Base-by-base conservation (phyloP, 805 yeast genomes). In the Ogataea methanolica region DNA sequence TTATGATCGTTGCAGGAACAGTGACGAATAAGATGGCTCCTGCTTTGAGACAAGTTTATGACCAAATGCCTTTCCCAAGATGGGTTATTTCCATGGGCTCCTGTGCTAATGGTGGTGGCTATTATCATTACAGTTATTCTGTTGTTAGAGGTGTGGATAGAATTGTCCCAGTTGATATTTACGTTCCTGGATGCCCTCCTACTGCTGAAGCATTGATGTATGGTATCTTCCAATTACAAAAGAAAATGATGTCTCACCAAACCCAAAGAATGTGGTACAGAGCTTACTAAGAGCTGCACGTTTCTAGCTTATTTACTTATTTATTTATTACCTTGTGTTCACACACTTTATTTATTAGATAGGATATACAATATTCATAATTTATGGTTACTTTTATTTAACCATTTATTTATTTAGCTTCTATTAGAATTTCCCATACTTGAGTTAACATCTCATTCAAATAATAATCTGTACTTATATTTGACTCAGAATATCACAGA, bases 81-180 rank as follows among this genome's bases (percentile, higher is more conserved):
- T 88, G 96, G 96, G 96, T 88, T 44, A 88, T 88, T 59, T 85
- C 94, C 48, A 88, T 88, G 96, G 96, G 96, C 42, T 84, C 92
- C 7, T 88, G 96, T 72, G 96, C 96, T 53, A 88, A 88, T 65
- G 96, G 96, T 53, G 96, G 96, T 51, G 96, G 96, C 33, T 88
- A 88, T 71, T 88, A 88, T 72, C 96, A 88, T 68, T 88, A 88
- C 70, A 85, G 94, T 11, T 88, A 88, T 71, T 79, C 90, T 38
- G 96, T 88, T 23, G 95, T 88, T 21, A 77, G 96, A 64, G 96
- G 96, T 43, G 89, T 94, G 62, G 96, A 88, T 73, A 74, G 96
- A 63, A 75, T 88, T 47, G 83, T 88, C 39, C 96, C 96, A 15
- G 96, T 88, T 23, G 96, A 88, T 66, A 85, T 88, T 37, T 88